Conservation (phyloP, 768 basidiomycete genomes). For the Boletus tomentosulus region DNA sequence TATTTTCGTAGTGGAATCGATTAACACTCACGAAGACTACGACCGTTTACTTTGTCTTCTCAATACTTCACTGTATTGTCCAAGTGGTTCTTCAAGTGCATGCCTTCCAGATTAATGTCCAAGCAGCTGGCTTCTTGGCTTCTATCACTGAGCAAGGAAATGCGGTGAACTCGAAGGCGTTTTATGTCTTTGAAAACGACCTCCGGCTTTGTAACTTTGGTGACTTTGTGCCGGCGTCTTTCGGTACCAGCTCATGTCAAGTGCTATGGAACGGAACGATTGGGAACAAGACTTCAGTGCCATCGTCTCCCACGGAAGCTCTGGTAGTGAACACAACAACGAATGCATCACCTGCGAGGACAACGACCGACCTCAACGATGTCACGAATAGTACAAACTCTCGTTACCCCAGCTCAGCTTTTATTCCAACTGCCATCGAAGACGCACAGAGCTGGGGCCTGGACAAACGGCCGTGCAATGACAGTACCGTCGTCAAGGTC, state of each 20-base stretch:
- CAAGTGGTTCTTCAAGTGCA: constrained; percentile 67
- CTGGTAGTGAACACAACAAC: neutral
- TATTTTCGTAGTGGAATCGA: constrained; percentile 53
- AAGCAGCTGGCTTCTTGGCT: constrained; percentile 51
- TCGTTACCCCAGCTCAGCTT: neutral
- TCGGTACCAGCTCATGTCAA: constrained; percentile 39
- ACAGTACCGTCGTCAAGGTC: constrained; percentile 1
- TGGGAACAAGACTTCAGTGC: constrained; percentile 3
- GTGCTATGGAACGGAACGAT: constrained; percentile 52
- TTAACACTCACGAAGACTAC: constrained; percentile 67
- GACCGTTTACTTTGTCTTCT: constrained; percentile 61
- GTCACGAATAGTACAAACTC: neutral
- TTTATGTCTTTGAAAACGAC: constrained; percentile 45
- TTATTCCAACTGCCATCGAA: neutral
- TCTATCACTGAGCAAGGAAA: constrained; percentile 48
- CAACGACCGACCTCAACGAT: neutral
- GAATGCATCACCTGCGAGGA: neutral
- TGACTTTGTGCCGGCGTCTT: constrained; percentile 34
- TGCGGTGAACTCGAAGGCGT: constrained; percentile 38
- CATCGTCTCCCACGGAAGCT: neutral
- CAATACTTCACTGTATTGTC: constrained; percentile 58
- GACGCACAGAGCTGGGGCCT: neutral
- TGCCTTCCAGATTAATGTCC: constrained; percentile 60
- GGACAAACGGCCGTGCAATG: neutral
- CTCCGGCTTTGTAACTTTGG: constrained; percentile 47